Conservation (phyloP, 2,329 filamentous ascomycete genomes). For the Myriosclerotinia curreyana region DNA sequence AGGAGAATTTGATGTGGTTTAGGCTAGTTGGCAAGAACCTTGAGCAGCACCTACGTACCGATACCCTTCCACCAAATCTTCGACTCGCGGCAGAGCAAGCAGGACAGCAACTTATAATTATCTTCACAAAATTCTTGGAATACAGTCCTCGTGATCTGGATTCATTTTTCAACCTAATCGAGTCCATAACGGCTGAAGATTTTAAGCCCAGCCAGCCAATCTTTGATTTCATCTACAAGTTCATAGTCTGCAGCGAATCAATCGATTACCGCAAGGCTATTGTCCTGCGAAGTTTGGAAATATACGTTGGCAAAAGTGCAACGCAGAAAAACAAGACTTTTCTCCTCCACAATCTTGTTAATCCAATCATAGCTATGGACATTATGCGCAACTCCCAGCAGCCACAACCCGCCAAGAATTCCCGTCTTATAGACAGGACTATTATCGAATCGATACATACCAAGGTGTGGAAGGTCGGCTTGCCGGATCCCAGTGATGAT, state of each 20-base stretch:
- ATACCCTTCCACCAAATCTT: conserved; percentile 67
- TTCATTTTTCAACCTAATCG: conserved; percentile 78
- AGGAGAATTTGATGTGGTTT: conserved; percentile 58
- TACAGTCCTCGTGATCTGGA: conserved; percentile 75
- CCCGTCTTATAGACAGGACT: conserved; percentile 76
- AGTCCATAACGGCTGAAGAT: conserved; percentile 78
- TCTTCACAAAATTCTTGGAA: conserved; percentile 77
- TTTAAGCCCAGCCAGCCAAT: conserved; percentile 74
- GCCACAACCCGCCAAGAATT: conserved; percentile 54
- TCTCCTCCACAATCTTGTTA: conserved; percentile 85
- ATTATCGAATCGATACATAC: conserved; percentile 89
- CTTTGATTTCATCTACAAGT: conserved; percentile 77
- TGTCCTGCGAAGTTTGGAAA: conserved; percentile 80
- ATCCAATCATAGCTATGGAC: conserved; percentile 90
- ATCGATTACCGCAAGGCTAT: conserved; percentile 82
- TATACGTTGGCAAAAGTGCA: conserved; percentile 74
- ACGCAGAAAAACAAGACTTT: conserved; percentile 92
- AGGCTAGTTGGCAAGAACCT: conserved; percentile 72
- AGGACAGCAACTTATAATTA: conserved; percentile 79
- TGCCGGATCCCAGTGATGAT: conserved; percentile 80
- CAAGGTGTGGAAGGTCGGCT: conserved; percentile 89
- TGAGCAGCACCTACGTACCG: conserved; percentile 67
- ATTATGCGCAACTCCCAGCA: conserved; percentile 76
- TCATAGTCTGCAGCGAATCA: conserved; percentile 80
- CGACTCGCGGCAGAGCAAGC: conserved; percentile 86